These are phyloP conservation scores for Trichoderma koningiopsis DNA, from an alignment of 2,329 filamentous ascomycete genomes.

Conservation along the genomic window DNA sequence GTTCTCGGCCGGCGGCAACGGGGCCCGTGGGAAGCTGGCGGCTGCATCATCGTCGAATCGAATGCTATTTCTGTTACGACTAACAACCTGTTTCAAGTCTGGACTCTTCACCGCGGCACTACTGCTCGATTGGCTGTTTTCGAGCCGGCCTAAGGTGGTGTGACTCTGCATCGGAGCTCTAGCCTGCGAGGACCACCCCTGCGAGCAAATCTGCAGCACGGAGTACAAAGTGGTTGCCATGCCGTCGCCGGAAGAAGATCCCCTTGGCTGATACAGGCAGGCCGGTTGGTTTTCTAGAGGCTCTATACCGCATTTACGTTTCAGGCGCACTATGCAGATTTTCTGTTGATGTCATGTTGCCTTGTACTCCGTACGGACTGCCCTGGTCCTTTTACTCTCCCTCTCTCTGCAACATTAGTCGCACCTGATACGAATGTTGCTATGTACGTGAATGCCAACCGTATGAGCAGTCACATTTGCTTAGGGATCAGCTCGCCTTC, in stretches of 20 bases:
- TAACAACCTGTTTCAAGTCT: not conserved
- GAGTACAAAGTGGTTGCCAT: constrained; percentile 1
- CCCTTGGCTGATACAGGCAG: constrained; percentile 20
- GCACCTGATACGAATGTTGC: not conserved
- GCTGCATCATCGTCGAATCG: not conserved
- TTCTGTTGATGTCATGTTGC: constrained; percentile 13
- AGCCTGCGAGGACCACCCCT: constrained; percentile 1
- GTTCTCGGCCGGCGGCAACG: constrained; percentile 3
- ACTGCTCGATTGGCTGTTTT: not conserved
- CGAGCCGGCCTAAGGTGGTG: constrained; percentile 8
- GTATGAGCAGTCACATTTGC: not conserved
- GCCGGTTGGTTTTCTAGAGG: not conserved
- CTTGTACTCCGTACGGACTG: not conserved
- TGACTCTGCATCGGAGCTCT: constrained; percentile 8
- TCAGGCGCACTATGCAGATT: not conserved
- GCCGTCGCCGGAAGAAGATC: constrained; percentile 16
- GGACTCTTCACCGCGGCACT: not conserved
- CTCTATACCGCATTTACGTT: not conserved
- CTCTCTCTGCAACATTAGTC: not conserved
- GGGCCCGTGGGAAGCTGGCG: not conserved
- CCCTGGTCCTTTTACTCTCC: not conserved
- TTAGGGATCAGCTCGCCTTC: not conserved
- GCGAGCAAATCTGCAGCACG: constrained; percentile 10
- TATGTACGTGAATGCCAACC: not conserved
- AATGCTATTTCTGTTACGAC: not conserved